A percentile compares a stretch with the other conserved stretches of the same genome.
Evolutionary conservation across 257 asterid genomes (phyloP).

Genomic region (Fraxinus cuspidata): DNA sequence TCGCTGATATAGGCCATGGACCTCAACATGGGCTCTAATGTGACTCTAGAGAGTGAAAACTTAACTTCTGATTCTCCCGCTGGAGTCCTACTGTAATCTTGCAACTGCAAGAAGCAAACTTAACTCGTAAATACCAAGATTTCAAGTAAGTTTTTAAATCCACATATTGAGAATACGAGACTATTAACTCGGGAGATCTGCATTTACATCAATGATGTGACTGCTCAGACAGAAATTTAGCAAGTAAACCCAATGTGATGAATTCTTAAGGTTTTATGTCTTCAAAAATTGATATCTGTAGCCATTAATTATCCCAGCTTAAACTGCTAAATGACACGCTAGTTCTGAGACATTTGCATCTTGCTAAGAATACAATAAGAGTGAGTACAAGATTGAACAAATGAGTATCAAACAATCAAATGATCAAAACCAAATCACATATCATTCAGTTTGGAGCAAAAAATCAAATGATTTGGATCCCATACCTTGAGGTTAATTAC

Average conservation of each 20-base stretch:
- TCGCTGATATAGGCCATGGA: conserved; percentile 92
- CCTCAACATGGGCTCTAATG: conserved; percentile 84
- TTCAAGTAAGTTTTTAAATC: neutral
- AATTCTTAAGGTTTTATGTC: neutral
- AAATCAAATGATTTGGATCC: conserved; percentile 23
- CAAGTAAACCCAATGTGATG: neutral
- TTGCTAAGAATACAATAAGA: neutral
- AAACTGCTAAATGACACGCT: neutral
- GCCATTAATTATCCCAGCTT: neutral
- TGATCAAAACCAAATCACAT: neutral
- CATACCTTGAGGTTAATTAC: conserved; percentile 83
- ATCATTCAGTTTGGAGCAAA: conserved; percentile 13
- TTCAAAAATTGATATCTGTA: neutral
- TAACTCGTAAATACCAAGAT: neutral
- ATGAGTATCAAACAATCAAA: conserved; percentile 4
- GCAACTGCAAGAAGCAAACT: conserved; percentile 51
- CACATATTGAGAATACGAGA: neutral
- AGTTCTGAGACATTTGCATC: neutral
- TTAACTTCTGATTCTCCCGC: conserved; percentile 76
- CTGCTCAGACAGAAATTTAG: neutral
- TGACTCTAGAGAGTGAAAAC: conserved; percentile 68
- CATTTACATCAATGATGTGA: neutral
- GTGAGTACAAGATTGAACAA: neutral
- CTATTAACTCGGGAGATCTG: neutral
- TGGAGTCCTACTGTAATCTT: conserved; percentile 65